Percentiles rank a stretch among this genome's conserved stretches.
Evolutionary conservation across 75 land plant species (phyloP).

Genomic region (Pinus tabuliformis): DNA sequence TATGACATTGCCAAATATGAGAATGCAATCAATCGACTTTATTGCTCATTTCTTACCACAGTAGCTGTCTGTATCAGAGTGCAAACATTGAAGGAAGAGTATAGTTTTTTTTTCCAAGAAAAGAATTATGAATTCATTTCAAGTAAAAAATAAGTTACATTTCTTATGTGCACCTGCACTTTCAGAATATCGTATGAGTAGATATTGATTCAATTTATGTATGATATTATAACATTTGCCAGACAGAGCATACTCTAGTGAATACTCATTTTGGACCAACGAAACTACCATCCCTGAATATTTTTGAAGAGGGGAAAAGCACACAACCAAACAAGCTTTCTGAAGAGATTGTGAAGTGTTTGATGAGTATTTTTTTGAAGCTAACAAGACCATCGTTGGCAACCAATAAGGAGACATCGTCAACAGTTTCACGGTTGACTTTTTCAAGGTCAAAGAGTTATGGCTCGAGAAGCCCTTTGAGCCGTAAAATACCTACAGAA

Average conservation of each 20-base stretch:
- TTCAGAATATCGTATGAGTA: background rate
- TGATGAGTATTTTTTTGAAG: constrained; percentile 46
- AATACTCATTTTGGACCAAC: constrained; percentile 7
- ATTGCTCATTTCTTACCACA: background rate
- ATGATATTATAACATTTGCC: background rate
- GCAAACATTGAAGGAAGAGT: background rate
- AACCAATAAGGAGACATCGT: constrained; percentile 27
- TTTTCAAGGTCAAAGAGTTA: constrained; percentile 19
- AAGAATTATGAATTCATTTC: too few species aligned
- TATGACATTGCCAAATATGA: constrained; percentile 9
- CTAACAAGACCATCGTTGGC: constrained; percentile 23
- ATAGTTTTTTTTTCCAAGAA: too few species aligned
- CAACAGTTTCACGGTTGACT: constrained; percentile 30
- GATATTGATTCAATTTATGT: background rate
- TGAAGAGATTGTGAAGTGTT: constrained; percentile 67
- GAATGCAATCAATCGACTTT: background rate
- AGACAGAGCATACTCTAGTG: background rate
- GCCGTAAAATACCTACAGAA: constrained; percentile 4
- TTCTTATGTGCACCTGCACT: too few species aligned
- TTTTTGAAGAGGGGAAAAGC: constrained; percentile 3
- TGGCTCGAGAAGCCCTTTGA: constrained; percentile 5
- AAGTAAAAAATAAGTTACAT: too few species aligned
- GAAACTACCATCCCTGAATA: background rate
- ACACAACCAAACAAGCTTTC: constrained; percentile 61
- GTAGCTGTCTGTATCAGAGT: background rate